Evolutionary conservation across 768 basidiomycete species (phyloP).

Genomic region (Boletus eberwhitei): DNA sequence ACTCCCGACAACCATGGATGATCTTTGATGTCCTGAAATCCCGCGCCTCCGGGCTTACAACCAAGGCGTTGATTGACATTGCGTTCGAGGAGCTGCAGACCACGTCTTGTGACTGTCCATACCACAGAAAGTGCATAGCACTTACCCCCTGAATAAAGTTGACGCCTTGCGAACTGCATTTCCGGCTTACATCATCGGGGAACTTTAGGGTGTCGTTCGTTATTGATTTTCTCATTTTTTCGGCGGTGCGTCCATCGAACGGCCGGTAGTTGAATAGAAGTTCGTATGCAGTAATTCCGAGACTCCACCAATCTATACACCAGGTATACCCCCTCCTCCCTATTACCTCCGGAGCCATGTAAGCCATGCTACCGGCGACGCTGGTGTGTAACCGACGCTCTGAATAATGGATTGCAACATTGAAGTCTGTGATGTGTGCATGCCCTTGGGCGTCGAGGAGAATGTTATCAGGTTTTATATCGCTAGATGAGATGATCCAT

Average conservation of each 20-base stretch:
- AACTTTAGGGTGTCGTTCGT: conserved; percentile 74
- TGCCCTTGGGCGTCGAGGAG: conserved; percentile 91
- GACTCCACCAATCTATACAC: conserved; percentile 94
- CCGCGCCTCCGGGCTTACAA: conserved; percentile 65
- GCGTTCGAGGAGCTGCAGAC: conserved; percentile 74
- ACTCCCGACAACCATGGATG: conserved; percentile 85
- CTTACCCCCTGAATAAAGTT: conserved; percentile 65
- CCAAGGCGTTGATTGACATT: conserved; percentile 77
- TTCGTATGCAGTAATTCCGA: conserved; percentile 88
- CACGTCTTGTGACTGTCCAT: conserved; percentile 9
- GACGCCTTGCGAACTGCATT: conserved; percentile 65
- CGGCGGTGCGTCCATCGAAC: conserved; percentile 86
- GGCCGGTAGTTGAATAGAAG: conserved; percentile 80
- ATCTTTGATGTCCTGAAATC: conserved; percentile 70
- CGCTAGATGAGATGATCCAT: conserved; percentile 45
- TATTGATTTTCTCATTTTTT: conserved; percentile 86
- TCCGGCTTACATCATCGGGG: conserved; percentile 62
- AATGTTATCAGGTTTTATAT: conserved; percentile 97
- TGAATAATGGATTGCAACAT: conserved; percentile 97
- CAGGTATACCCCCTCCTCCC: conserved; percentile 89
- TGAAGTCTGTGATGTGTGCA: conserved; percentile 97
- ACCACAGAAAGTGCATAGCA: conserved; percentile 10
- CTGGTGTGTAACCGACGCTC: conserved; percentile 84
- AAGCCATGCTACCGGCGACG: conserved; percentile 97
- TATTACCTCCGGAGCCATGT: conserved; percentile 99